A percentile compares a stretch with the other conserved stretches of the same genome.
Evolutionary conservation across 257 asterid species (phyloP).

Genomic region (Salvia splendens): DNA sequence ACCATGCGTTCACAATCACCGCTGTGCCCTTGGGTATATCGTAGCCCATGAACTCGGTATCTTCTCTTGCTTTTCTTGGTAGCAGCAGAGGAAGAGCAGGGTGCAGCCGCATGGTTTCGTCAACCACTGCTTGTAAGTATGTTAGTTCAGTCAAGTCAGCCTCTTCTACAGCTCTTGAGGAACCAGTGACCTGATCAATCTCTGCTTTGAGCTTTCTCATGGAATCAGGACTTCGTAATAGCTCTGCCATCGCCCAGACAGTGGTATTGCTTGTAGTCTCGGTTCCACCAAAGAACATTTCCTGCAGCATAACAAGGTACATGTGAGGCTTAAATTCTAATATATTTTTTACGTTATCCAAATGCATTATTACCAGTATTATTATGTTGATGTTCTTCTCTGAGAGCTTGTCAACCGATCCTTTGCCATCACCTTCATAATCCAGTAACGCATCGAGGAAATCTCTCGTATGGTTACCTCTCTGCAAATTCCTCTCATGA

Average conservation of each 20-base stretch:
- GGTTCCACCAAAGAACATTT: constrained; percentile 37
- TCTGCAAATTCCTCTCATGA: constrained; percentile 24
- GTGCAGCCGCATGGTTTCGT: constrained; percentile 44
- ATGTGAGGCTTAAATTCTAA: neutral
- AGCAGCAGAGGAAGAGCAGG: constrained; percentile 41
- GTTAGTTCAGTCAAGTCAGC: constrained; percentile 31
- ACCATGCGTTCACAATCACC: constrained; percentile 39
- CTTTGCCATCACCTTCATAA: constrained; percentile 45
- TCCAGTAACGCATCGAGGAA: constrained; percentile 52
- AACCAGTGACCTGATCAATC: constrained; percentile 27
- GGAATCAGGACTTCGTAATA: constrained; percentile 35
- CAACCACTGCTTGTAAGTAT: constrained; percentile 43
- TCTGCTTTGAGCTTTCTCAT: constrained; percentile 35
- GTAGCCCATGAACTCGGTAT: constrained; percentile 45
- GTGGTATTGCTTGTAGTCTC: constrained; percentile 37
- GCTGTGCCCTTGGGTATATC: constrained; percentile 37
- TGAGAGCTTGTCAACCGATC: constrained; percentile 38
- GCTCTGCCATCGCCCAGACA: constrained; percentile 45
- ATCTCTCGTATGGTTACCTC: constrained; percentile 33
- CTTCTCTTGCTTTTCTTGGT: constrained; percentile 38
- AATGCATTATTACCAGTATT: constrained; percentile 38
- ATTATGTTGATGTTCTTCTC: constrained; percentile 40
- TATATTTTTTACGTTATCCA: neutral
- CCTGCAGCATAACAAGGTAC: constrained; percentile 26
- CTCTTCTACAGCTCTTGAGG: constrained; percentile 28